Percentiles rank a stretch among this genome's conserved stretches.
phyloP scores from a whole-genome alignment of 1,284 basidiomycete genomes.

The Stereum hirsutum region DNA sequence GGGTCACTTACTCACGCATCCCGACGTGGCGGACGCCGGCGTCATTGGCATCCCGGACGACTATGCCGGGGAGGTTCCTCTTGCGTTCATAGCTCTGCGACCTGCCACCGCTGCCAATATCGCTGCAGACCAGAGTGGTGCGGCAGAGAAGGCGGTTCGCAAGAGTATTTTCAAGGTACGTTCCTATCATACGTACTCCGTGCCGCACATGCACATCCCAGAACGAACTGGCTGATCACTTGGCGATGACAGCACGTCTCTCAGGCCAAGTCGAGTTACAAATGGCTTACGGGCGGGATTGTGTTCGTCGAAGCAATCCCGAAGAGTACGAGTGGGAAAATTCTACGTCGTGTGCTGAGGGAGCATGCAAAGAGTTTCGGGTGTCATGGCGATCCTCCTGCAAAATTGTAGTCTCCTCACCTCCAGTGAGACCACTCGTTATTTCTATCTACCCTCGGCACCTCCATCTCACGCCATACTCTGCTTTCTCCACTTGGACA shows the following conservation, averaged over 20 bases:
- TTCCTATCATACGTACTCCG: no score
- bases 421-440: no score
- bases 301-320: constrained; percentile 59
- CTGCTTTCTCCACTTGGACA: no score
- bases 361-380: constrained; percentile 30
- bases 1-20: constrained; percentile 61
- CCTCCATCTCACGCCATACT: no score
- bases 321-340: constrained; percentile 64
- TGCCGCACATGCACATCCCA: no score
- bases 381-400: no score
- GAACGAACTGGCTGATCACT: no score
- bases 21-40: constrained; percentile 62
- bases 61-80: constrained; percentile 70
- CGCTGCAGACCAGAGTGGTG: constrained; percentile 15
- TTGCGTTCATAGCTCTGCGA: constrained; percentile 59
- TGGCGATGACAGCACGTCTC: constrained; percentile 45
- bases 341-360: constrained; percentile 44
- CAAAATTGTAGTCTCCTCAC: no score
- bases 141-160: no score
- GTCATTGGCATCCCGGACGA: constrained; percentile 74
- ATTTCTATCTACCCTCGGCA: no score
- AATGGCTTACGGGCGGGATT: constrained; percentile 57
- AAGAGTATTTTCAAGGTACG: no score
- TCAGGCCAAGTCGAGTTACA: constrained; percentile 61
- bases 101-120: constrained; percentile 30